Conservation (phyloP, 768 basidiomycete species). For the Hypholoma fasciculare region DNA sequence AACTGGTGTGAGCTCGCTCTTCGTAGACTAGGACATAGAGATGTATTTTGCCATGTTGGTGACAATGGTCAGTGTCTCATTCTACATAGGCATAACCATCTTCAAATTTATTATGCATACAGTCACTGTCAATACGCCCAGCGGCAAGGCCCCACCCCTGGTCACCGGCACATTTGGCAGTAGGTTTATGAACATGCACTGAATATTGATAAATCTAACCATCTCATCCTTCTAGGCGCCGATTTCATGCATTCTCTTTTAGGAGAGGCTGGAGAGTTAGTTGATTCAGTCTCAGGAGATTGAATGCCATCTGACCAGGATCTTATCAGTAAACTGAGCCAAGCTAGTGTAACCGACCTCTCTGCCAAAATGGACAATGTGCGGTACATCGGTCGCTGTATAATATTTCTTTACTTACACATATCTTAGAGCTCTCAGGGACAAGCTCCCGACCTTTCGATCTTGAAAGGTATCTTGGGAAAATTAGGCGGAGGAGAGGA, state of each 20-base stretch:
- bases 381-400: background rate
- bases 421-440: constrained; percentile 30
- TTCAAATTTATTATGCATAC: constrained; percentile 13
- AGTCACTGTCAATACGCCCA: constrained; percentile 52
- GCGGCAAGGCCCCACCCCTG: constrained; percentile 58
- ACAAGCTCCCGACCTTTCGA: constrained; percentile 30
- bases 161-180: constrained; percentile 72
- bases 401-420: constrained; percentile 11
- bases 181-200: constrained; percentile 11
- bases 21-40: constrained; percentile 63
- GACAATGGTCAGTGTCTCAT: constrained; percentile 40
- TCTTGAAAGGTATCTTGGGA: constrained; percentile 44
- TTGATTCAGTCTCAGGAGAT: background rate
- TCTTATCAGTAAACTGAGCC: constrained; percentile 48
- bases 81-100: background rate
- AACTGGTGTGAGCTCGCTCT: constrained; percentile 81
- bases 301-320: background rate
- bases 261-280: constrained; percentile 66
- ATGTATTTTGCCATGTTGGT: constrained; percentile 83
- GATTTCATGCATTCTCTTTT: constrained; percentile 69
- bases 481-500: constrained; percentile 55
- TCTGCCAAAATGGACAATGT: constrained; percentile 49
- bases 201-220: background rate
- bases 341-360: constrained; percentile 61
- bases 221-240: constrained; percentile 29